A percentile compares a stretch with the other conserved stretches of the same genome.
Conservation (phyloP, 2,329 filamentous ascomycete genomes). For the Phyllosticta ampelicida region DNA sequence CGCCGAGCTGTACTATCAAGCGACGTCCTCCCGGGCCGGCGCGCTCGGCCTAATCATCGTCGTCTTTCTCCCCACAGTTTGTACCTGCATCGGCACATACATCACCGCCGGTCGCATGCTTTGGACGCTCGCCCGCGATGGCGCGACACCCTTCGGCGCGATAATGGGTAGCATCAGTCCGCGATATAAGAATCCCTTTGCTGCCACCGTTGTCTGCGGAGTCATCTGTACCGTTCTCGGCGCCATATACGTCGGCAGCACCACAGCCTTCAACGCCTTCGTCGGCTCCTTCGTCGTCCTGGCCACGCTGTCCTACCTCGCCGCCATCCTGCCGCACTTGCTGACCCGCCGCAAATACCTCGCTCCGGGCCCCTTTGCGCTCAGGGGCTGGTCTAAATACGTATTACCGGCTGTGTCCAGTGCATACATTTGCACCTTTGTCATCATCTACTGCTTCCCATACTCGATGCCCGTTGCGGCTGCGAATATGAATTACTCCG, state of each 20-base stretch:
- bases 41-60: conserved; percentile 39
- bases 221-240: conserved; percentile 46
- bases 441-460: conserved; percentile 53
- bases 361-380: conserved; percentile 47
- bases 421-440: conserved; percentile 49
- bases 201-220: conserved; percentile 44
- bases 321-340: conserved; percentile 47
- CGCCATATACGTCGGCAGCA: conserved; percentile 54
- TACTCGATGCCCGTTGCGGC: conserved; percentile 36
- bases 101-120: conserved; percentile 52
- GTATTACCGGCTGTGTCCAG: conserved; percentile 38
- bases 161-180: conserved; percentile 39
- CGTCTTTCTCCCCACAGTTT: conserved; percentile 42
- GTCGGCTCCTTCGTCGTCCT: conserved; percentile 50
- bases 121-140: conserved; percentile 51
- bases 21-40: conserved; percentile 30
- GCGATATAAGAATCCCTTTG: conserved; percentile 41
- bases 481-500: conserved; percentile 44
- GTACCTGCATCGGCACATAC: conserved; percentile 45
- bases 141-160: conserved; percentile 43
- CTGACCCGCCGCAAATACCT: conserved; percentile 32
- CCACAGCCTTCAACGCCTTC: conserved; percentile 56
- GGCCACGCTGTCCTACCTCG: conserved; percentile 47
- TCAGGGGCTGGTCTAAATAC: conserved; percentile 25
- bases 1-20: conserved; percentile 52